phyloP scores from a whole-genome alignment of 1,284 basidiomycete genomes.

The Malassezia cuniculi region DNA sequence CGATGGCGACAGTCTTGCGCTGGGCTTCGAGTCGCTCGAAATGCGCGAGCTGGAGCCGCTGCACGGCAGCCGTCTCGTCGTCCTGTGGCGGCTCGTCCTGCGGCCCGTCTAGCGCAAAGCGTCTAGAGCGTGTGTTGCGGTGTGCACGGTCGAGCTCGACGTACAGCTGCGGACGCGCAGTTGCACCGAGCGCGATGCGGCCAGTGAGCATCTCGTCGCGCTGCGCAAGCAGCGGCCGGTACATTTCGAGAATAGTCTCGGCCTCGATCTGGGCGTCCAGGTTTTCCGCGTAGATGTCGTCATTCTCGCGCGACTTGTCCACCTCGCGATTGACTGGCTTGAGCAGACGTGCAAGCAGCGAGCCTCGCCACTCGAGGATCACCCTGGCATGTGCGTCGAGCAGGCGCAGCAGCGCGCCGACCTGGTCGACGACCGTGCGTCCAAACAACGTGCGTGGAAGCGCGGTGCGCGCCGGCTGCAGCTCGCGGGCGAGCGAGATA shows the following conservation, averaged over 20 bases:
- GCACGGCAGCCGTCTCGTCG: slow-evolving; percentile 20
- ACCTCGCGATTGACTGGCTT: slow-evolving; percentile 37
- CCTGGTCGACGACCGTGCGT: slow-evolving; percentile 5
- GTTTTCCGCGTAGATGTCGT: slow-evolving; percentile 40
- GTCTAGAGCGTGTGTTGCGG: slow-evolving; percentile 11
- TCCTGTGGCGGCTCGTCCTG: slow-evolving; percentile 16
- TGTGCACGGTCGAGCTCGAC: slow-evolving; percentile 24
- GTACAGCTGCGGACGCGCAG: slow-evolving; percentile 24
- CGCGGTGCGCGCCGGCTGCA: neutral
- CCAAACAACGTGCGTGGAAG: neutral
- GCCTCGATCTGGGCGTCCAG: slow-evolving; percentile 39
- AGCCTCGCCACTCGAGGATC: slow-evolving; percentile 24
- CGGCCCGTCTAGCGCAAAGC: slow-evolving; percentile 10
- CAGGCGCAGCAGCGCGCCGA: slow-evolving; percentile 3
- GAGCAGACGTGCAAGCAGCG: slow-evolving; percentile 20
- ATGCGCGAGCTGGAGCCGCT: slow-evolving; percentile 25
- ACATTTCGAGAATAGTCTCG: slow-evolving; percentile 39
- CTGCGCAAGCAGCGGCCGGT: slow-evolving; percentile 30
- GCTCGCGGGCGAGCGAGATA: neutral
- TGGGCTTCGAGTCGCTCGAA: slow-evolving; percentile 30
- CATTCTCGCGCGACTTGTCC: slow-evolving; percentile 28
- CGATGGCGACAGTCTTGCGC: slow-evolving; percentile 15
- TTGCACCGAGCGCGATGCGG: slow-evolving; percentile 23
- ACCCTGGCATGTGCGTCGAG: slow-evolving; percentile 27
- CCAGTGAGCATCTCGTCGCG: slow-evolving; percentile 34